phyloP scores from a whole-genome alignment of 495 filamentous ascomycete genomes.

The Penicillium silybi region DNA sequence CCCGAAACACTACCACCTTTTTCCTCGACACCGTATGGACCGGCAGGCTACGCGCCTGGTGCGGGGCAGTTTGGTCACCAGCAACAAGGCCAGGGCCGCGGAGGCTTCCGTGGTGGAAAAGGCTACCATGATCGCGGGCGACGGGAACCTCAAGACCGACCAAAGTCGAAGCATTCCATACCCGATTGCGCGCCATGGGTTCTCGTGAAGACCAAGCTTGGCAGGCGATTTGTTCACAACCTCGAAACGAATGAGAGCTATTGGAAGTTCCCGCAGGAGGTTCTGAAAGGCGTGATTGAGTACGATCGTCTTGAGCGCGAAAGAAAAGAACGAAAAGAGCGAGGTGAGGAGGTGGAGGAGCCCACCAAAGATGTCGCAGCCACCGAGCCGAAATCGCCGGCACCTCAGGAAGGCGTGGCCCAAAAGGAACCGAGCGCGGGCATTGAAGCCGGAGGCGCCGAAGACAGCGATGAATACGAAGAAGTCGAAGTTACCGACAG shows the following conservation, averaged over 20 bases:
- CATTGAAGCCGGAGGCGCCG: conserved; percentile 14
- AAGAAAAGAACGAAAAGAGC: conserved; percentile 42
- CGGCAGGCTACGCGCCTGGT: conserved; percentile 22
- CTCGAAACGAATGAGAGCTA: conserved; percentile 76
- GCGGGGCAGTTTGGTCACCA: conserved; percentile 11
- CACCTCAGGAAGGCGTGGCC: not conserved
- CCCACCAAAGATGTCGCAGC: conserved; percentile 4
- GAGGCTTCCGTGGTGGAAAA: conserved; percentile 47
- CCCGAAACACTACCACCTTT: conserved; percentile 38
- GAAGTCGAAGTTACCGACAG: conserved; percentile 85
- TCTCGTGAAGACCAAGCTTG: conserved; percentile 84
- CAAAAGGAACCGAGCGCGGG: conserved; percentile 1
- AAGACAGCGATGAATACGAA: conserved; percentile 70
- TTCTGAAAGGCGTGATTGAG: conserved; percentile 75
- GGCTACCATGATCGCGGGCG: conserved; percentile 50
- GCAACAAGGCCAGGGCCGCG: conserved; percentile 29
- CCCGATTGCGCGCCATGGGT: conserved; percentile 86
- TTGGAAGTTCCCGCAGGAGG: conserved; percentile 84
- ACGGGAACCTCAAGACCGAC: conserved; percentile 68
- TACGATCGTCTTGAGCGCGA: conserved; percentile 56
- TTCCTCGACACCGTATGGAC: conserved; percentile 41
- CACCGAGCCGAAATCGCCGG: conserved; percentile 1
- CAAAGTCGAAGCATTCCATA: conserved; percentile 73
- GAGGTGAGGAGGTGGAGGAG: conserved; percentile 33
- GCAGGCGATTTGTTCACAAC: conserved; percentile 86